A percentile compares a stretch with the other conserved stretches of the same genome.
Conservation (phyloP, 495 filamentous ascomycete genomes). For the Penicillium paradoxum region DNA sequence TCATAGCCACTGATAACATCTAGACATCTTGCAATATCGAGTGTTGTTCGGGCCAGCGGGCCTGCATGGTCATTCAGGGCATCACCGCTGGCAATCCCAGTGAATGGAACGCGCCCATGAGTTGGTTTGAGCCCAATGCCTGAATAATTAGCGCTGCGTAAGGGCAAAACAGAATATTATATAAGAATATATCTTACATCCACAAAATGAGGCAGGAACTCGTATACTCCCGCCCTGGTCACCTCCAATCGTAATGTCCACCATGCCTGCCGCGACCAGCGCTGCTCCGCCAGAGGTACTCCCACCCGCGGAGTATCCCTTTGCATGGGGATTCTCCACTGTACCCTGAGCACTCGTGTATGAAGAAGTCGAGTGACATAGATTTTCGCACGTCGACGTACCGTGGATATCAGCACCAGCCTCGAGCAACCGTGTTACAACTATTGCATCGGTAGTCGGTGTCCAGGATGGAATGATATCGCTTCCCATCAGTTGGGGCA, state of each 20-base stretch:
- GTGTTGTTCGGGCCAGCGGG: constrained; percentile 44
- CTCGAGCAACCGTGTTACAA: constrained; percentile 44
- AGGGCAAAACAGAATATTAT: background rate
- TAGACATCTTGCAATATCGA: constrained; percentile 48
- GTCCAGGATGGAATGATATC: constrained; percentile 37
- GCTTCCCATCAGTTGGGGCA: constrained; percentile 35
- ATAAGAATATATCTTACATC: constrained; percentile 21
- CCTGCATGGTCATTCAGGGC: constrained; percentile 45
- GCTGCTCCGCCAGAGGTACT: constrained; percentile 54
- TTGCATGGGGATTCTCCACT: constrained; percentile 46
- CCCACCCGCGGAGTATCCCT: constrained; percentile 51
- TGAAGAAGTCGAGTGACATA: constrained; percentile 39
- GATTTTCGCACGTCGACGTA: constrained; percentile 45
- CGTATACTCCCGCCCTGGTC: constrained; percentile 61
- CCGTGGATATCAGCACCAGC: constrained; percentile 41
- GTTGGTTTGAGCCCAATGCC: constrained; percentile 47
- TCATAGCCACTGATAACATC: constrained; percentile 52
- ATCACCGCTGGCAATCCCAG: constrained; percentile 42
- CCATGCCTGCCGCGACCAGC: constrained; percentile 45
- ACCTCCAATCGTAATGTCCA: constrained; percentile 53
- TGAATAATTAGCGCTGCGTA: constrained; percentile 7
- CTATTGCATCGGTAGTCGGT: constrained; percentile 39
- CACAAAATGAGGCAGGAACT: constrained; percentile 48
- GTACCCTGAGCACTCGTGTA: constrained; percentile 46
- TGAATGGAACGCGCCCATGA: constrained; percentile 49